Evolutionary conservation across 2,329 filamentous ascomycete genomes (phyloP).

Genomic region (Aspergillus niger): DNA sequence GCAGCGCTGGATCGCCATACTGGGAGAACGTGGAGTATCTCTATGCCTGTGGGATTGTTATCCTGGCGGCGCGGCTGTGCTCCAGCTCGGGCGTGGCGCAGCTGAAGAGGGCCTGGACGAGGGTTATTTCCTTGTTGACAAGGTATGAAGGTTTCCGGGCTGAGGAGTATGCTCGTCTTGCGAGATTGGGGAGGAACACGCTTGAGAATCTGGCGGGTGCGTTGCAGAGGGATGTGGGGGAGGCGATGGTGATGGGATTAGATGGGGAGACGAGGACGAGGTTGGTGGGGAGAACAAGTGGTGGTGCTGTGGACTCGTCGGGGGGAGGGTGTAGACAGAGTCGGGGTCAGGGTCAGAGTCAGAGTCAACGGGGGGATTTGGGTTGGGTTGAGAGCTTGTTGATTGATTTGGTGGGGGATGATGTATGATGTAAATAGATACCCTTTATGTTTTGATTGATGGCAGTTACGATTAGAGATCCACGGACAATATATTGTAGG

Average conservation of each 20-base stretch:
- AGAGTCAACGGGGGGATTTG: background rate
- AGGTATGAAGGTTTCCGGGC: background rate
- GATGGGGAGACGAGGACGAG: background rate
- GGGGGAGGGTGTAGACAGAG: background rate
- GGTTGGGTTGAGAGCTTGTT: conserved; percentile 19
- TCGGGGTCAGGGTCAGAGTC: background rate
- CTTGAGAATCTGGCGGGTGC: background rate
- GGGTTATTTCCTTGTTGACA: conserved; percentile 3
- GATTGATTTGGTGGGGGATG: conserved; percentile 9
- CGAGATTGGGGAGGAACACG: conserved; percentile 8
- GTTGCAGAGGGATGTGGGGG: background rate
- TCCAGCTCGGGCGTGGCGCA: background rate
- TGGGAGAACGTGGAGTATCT: conserved; percentile 23
- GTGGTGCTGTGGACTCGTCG: background rate
- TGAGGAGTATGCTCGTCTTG: background rate
- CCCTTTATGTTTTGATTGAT: background rate
- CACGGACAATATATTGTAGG: no score
- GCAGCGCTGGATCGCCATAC: conserved; percentile 7
- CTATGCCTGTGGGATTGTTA: conserved; percentile 16
- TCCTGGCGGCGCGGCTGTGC: conserved; percentile 15
- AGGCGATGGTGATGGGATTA: background rate
- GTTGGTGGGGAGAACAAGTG: background rate
- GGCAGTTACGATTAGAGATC: background rate
- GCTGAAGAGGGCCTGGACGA: conserved; percentile 4
- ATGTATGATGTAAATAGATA: background rate